Conservation (phyloP, 768 basidiomycete species). For the Hygrocybe punicea region DNA sequence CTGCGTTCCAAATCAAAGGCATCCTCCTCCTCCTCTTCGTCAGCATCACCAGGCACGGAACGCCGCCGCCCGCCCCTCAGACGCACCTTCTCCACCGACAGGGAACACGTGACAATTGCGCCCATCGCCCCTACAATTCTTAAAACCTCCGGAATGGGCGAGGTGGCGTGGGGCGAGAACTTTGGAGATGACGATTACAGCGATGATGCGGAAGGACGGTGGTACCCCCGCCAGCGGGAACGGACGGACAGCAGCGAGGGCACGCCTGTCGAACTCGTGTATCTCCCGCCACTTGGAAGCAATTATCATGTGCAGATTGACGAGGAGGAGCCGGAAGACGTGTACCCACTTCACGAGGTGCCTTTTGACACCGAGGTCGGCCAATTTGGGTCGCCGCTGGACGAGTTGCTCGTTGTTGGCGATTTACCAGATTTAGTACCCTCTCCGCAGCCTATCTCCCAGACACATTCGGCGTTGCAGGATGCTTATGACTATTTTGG, state of each 20-base stretch:
- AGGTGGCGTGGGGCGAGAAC: conserved; percentile 21
- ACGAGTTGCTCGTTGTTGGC: not conserved
- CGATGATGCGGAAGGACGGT: conserved; percentile 20
- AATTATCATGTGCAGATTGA: conserved; percentile 32
- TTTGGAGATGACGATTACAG: conserved; percentile 6
- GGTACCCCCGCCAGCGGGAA: conserved; percentile 11
- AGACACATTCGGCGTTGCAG: too few relatives aligned
- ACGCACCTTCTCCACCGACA: conserved; percentile 17
- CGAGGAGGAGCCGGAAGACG: conserved; percentile 17
- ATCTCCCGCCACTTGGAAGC: conserved; percentile 53
- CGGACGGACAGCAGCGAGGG: conserved; percentile 23
- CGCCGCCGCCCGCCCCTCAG: conserved; percentile 25
- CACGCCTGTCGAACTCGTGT: conserved; percentile 67
- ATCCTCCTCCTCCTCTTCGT: conserved; percentile 41
- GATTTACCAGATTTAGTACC: not conserved
- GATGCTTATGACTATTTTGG: conserved; percentile 59
- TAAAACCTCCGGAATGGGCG: conserved; percentile 65
- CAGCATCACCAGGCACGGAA: conserved; percentile 15
- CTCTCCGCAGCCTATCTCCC: too few relatives aligned
- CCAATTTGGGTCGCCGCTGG: not conserved
- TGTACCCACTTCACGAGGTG: conserved; percentile 23
- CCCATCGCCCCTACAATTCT: conserved; percentile 69
- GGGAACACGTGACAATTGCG: conserved; percentile 43
- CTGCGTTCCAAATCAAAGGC: conserved; percentile 43
- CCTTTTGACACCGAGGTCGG: not conserved